Evolutionary conservation across 352 stramenopile genomes (phyloP), one percentile per base, ranked within the genome.

Genomic region (Globisporangium canariense): DNA sequence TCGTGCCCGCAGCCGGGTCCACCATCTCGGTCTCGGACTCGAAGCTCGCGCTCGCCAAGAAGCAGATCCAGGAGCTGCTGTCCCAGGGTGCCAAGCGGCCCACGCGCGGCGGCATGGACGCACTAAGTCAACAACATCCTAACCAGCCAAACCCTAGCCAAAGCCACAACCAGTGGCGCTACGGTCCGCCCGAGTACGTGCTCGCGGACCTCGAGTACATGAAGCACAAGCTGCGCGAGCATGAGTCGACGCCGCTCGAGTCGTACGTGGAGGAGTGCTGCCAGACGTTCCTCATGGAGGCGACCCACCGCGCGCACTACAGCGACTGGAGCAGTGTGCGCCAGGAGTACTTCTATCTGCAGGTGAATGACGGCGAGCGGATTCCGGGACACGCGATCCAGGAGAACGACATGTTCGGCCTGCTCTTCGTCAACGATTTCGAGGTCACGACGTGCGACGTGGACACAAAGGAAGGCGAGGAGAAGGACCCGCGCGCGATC

Each of bases 261-360:
- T 89, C 80, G 49, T 89, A 89, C 57, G 69, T 89, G 18, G 86
- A 94, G 70, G 76, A 78, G 55, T 86, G 80, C 57, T 88, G 80
- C 40, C 86, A 91, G 63, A 90, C 80, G 32, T 91, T 94, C 66
- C 70, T 88, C 50, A 87, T 94, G 80, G 86, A 94, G 52, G 81
- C 81, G 6, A 90, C 80, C 1, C 83, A 94, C 69, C 89, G 89
- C 65, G 67, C 70, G 5, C 57, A 62, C 18, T 88, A 89, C 57
- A 58, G 61, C 30, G 73, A 91, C 55, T 94, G 83, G 86, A 71
- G 62, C 0, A 91, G 81, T 32, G 79, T 93, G 6, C 60, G 62
- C 22, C 76, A 86, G 6, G 68, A 83, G 4, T 70, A 67, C 18
- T 94, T 94, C 54, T 86, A 78, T 53, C 66, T 91, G 20, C 83